These are phyloP conservation scores for Lachancea cidri DNA, from an alignment of 805 yeast genomes.

Conservation along the genomic window DNA sequence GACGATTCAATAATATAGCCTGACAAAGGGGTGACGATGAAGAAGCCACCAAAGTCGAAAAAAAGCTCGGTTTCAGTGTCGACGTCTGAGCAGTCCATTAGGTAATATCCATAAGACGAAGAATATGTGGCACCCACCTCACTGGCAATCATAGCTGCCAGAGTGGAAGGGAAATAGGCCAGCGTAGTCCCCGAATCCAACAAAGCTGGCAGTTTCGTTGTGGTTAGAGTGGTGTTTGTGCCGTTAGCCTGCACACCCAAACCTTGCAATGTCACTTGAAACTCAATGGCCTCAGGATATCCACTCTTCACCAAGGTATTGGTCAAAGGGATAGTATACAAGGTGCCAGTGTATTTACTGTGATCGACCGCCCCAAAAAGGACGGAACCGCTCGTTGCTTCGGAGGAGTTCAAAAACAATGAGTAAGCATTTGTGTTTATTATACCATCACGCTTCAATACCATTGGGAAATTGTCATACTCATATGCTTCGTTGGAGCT, in stretches of 20 bases:
- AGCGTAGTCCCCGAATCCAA: conserved; percentile 55
- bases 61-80: conserved; percentile 33
- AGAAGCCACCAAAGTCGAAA: conserved; percentile 56
- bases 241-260: conserved; percentile 28
- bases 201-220: conserved; percentile 34
- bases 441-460: conserved; percentile 52
- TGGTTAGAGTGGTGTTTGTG: conserved; percentile 19
- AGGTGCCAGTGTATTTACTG: conserved; percentile 50
- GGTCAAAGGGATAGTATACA: conserved; percentile 47
- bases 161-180: conserved; percentile 41
- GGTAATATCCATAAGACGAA: conserved; percentile 39
- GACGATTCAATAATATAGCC: conserved; percentile 27
- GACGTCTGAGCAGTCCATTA: conserved; percentile 39
- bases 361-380: conserved; percentile 72
- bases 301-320: conserved; percentile 30
- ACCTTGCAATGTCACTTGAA: conserved; percentile 29
- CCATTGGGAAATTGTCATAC: conserved; percentile 64
- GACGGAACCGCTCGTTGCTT: conserved; percentile 45
- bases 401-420: conserved; percentile 46
- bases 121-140: conserved; percentile 43
- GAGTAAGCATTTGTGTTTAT: conserved; percentile 57
- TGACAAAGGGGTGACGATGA: conserved; percentile 45
- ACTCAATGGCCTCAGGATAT: conserved; percentile 15
- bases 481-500: conserved; percentile 28
- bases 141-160: conserved; percentile 21